Evolutionary conservation across 2,329 filamentous ascomycete genomes (phyloP), one percentile per base, ranked within the genome.

Genomic region (Xylaria arbuscula): DNA sequence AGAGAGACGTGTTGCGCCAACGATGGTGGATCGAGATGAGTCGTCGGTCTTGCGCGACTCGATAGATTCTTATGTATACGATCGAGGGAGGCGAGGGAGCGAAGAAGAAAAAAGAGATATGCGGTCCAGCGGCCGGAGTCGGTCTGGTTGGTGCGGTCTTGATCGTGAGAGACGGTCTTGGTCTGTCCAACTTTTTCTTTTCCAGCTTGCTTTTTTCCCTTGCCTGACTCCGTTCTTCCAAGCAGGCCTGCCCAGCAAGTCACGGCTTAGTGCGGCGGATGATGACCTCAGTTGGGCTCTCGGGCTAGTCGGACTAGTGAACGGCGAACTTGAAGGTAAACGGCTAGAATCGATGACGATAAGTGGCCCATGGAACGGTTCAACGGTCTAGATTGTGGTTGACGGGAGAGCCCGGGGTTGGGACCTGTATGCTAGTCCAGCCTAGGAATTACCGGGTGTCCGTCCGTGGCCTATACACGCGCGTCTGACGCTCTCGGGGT

Each of bases 301-400:
- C 11, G 50, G 58, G 28, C 53, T 48, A 40, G 48, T 10, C 8
- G 53, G 36, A 9, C 54, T 56, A 56, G 63, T 36, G 67, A 55
- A 48, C 50, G 48, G 63, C 42, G 32, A 55, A 55, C 55, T 62
- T 55, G 40, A n/a, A 47, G 36, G 59, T 34, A 59, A 63, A 47
- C 40, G 38, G 60, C 6, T 58, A 59, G 38, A 36, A 19, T 40
- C 7, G 17, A 24, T 17, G 24, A 60, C 28, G 34, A 36, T 54
- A 53, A 65, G 48, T 32, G 62, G 62, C 32, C 50, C 61, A 60
- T 59, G 54, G 48, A 57, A 65, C 55, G 58, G 66, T 24, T 54
- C 38, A 58, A 62, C 48, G 57, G 59, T 63, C 59, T 54, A 64
- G 58, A 51, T 55, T 45, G 6, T 24, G 28, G 42, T 22, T 45